These are phyloP conservation scores for Salinomyces thailandicus DNA, from an alignment of 2,329 filamentous ascomycete genomes.

Conservation along the genomic window DNA sequence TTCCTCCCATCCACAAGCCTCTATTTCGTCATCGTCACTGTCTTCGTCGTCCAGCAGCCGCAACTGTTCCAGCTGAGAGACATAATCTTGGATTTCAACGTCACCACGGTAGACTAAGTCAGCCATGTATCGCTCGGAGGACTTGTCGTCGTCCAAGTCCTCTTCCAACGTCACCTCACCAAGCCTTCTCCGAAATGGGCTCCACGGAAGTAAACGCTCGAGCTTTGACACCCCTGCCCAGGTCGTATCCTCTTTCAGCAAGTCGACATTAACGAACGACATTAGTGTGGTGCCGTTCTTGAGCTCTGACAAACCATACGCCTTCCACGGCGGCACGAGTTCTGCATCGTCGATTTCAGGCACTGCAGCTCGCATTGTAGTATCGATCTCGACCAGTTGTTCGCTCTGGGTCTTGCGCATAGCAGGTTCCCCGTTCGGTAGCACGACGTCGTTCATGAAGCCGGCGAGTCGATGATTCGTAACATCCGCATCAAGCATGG, in stretches of 20 bases:
- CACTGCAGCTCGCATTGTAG: slow-evolving; percentile 39
- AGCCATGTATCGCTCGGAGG: slow-evolving; percentile 27
- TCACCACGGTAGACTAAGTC: slow-evolving; percentile 25
- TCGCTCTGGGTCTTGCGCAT: slow-evolving; percentile 33
- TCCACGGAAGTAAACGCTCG: slow-evolving; percentile 37
- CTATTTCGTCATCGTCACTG: slow-evolving; percentile 29
- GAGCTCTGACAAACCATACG: slow-evolving; percentile 15
- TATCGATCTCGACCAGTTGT: slow-evolving; percentile 37
- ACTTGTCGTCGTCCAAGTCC: slow-evolving; percentile 31
- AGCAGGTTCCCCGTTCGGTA: slow-evolving; percentile 28
- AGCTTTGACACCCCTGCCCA: slow-evolving; percentile 35
- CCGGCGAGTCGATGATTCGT: slow-evolving; percentile 24
- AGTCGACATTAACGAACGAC: slow-evolving; percentile 7
- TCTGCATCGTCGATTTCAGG: slow-evolving; percentile 35
- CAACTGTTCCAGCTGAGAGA: slow-evolving; percentile 42
- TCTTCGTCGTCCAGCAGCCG: slow-evolving; percentile 32
- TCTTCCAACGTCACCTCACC: slow-evolving; percentile 30
- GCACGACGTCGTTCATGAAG: slow-evolving; percentile 27
- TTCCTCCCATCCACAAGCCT: slow-evolving; percentile 1
- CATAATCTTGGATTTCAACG: slow-evolving; percentile 31
- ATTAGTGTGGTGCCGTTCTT: slow-evolving; percentile 18
- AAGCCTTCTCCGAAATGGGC: slow-evolving; percentile 35
- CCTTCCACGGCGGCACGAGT: slow-evolving; percentile 39
- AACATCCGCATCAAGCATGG: slow-evolving; percentile 6
- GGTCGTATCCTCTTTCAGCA: slow-evolving; percentile 16